Conservation (phyloP, 2,329 filamentous ascomycete genomes). For the Curvularia sp. region DNA sequence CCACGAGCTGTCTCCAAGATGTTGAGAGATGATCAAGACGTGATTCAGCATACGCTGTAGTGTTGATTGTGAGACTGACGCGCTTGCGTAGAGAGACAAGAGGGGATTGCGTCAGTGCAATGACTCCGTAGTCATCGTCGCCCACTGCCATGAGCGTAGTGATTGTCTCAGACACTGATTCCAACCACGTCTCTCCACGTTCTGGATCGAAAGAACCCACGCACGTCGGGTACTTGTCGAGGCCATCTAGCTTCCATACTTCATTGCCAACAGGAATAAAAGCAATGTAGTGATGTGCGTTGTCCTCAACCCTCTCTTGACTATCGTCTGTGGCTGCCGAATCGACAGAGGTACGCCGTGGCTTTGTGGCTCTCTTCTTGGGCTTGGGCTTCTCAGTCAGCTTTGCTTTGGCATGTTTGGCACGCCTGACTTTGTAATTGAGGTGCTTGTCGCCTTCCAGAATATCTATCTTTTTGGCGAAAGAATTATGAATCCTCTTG, state of each 20-base stretch:
- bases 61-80: slow-evolving; percentile 56
- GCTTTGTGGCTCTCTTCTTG: slow-evolving; percentile 53
- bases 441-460: slow-evolving; percentile 79
- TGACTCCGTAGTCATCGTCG: slow-evolving; percentile 75
- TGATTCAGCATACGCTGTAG: slow-evolving; percentile 50
- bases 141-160: slow-evolving; percentile 70
- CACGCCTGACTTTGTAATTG: slow-evolving; percentile 60
- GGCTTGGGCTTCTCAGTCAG: slow-evolving; percentile 18
- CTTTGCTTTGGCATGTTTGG: slow-evolving; percentile 30
- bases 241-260: slow-evolving; percentile 89
- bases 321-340: slow-evolving; percentile 47
- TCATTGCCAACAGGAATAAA: slow-evolving; percentile 78
- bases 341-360: slow-evolving; percentile 42
- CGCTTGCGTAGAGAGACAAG: slow-evolving; percentile 56
- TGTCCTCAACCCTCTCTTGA: slow-evolving; percentile 61
- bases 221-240: slow-evolving; percentile 73
- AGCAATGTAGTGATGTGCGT: slow-evolving; percentile 85
- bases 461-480: slow-evolving; percentile 67
- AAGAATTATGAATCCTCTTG: slow-evolving; percentile 85
- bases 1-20: slow-evolving; percentile 52
- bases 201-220: slow-evolving; percentile 55
- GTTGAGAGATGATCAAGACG: slow-evolving; percentile 47
- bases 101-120: slow-evolving; percentile 75
- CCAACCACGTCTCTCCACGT: slow-evolving; percentile 67
- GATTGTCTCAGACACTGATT: slow-evolving; percentile 69